Base-by-base conservation (phyloP, 2,329 filamentous ascomycete species). In the Knufia petricola region DNA sequence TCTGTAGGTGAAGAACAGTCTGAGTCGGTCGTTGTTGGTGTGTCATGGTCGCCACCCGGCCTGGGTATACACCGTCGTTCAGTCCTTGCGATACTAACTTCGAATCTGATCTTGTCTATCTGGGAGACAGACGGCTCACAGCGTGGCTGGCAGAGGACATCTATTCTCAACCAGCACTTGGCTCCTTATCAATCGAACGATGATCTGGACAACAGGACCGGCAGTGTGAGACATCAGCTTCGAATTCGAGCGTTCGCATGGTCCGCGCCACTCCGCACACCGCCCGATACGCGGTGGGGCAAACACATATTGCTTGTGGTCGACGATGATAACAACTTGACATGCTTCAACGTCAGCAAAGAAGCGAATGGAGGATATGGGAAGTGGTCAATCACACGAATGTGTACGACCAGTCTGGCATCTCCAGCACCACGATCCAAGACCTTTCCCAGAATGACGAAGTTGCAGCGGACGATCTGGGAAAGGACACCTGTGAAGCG, bases 1-100 rank as follows among this genome's bases (percentile, higher is more conserved):
- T 80, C 77, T 0, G 58, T 80, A 20, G 78, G 76, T 2, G 75
- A 78, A 53, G 78, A 82, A 57, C 71, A 78, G 46, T 80, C 77
- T 0, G 58, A 64, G 1, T 74, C 74, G 51, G 65, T 65, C 36
- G 70, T 76, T 2, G 61, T 68, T n/a, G 63, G 64, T 2, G 57
- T 80, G 19, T 64, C 69, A 7, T 82, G 78, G 78, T 81, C 78
- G 3, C 66, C 73, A 1, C 67, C 73, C 4, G 77, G 78, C 1
- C 61, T 81, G 32, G 76, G 68, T 15, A 71, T 70, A 54, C 72
- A 78, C 59, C 64, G 70, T 37, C 69, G 74, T 52, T 76, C 71
- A 56, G 70, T 72, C 6, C 67, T 82, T 23, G 75, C 71, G 1
- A 70, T 78, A 13, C 63, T 79, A 38, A 79, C 76, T 0, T 71